Percentiles rank a stretch among this genome's conserved stretches.
phyloP scores from a whole-genome alignment of 2,329 filamentous ascomycete species.

The Clonostachys rosea region DNA sequence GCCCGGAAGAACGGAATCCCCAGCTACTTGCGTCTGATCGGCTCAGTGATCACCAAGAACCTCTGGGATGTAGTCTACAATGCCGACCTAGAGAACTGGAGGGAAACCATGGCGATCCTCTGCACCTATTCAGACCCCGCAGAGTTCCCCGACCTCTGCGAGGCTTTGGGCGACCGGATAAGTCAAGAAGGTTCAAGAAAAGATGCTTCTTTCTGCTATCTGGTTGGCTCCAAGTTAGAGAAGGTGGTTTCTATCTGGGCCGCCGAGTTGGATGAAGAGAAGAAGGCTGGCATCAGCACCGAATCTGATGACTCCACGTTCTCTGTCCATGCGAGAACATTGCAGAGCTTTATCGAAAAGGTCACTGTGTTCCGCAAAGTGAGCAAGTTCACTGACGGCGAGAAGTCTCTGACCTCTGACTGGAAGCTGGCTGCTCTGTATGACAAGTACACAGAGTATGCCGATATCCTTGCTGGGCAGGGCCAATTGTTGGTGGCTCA shows the following conservation, averaged over 20 bases:
- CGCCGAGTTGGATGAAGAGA: slow-evolving; percentile 78
- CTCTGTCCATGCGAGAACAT: slow-evolving; percentile 80
- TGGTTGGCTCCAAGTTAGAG: slow-evolving; percentile 93
- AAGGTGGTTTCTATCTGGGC: slow-evolving; percentile 97
- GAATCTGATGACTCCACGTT: slow-evolving; percentile 74
- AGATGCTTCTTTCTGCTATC: slow-evolving; percentile 93
- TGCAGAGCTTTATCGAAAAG: slow-evolving; percentile 97
- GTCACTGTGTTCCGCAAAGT: slow-evolving; percentile 95
- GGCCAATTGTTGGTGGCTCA: slow-evolving; percentile 83
- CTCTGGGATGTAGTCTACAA: slow-evolving; percentile 98
- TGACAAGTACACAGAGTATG: slow-evolving; percentile 94
- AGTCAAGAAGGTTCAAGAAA: slow-evolving; percentile 74
- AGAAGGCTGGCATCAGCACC: slow-evolving; percentile 68
- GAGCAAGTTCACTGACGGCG: slow-evolving; percentile 81
- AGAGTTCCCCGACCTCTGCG: slow-evolving; percentile 92
- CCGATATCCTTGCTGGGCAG: slow-evolving; percentile 87
- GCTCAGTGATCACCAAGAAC: slow-evolving; percentile 92
- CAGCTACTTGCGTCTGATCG: slow-evolving; percentile 86
- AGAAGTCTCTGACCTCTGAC: slow-evolving; percentile 64
- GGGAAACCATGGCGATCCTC: slow-evolving; percentile 90
- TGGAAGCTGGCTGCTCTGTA: slow-evolving; percentile 91
- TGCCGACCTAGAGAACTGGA: slow-evolving; percentile 89
- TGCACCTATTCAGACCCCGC: slow-evolving; percentile 91
- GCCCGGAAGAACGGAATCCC: slow-evolving; percentile 76
- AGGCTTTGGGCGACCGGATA: slow-evolving; percentile 88